These are phyloP conservation scores for Globisporangium canariense DNA, from an alignment of 352 stramenopile genomes.

Conservation along the genomic window DNA sequence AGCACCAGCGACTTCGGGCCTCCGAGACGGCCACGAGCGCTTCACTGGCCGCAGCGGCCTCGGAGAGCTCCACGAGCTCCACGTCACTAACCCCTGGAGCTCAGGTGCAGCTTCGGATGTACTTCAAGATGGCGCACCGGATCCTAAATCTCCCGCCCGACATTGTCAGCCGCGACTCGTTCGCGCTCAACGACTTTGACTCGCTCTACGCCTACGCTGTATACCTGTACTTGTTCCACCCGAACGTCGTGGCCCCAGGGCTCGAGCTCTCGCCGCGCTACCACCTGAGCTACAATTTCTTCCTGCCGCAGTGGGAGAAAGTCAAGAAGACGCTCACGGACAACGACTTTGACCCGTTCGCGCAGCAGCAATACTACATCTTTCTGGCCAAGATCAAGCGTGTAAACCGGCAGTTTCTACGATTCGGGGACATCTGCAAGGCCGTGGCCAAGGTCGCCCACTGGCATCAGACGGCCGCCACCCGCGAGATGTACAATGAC, in stretches of 20 bases:
- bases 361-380: slow-evolving; percentile 74
- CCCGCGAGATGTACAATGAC: slow-evolving; percentile 60
- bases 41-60: slow-evolving; percentile 16
- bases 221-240: slow-evolving; percentile 64
- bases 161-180: slow-evolving; percentile 61
- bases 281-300: slow-evolving; percentile 53
- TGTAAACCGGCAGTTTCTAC: slow-evolving; percentile 55
- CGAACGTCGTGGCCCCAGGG: slow-evolving; percentile 53
- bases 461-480: slow-evolving; percentile 45
- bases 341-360: slow-evolving; percentile 59
- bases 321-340: slow-evolving; percentile 53
- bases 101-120: slow-evolving; percentile 62
- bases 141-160: slow-evolving; percentile 56
- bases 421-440: slow-evolving; percentile 55
- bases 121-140: slow-evolving; percentile 61
- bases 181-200: slow-evolving; percentile 74
- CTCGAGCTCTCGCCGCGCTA: slow-evolving; percentile 43
- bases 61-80: slow-evolving; percentile 49
- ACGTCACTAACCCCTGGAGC: slow-evolving; percentile 51
- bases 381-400: slow-evolving; percentile 67
- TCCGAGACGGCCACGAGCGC: slow-evolving; percentile 29
- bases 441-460: slow-evolving; percentile 44
- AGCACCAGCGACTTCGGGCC: slow-evolving; percentile 50
- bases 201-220: slow-evolving; percentile 62
- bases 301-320: slow-evolving; percentile 65